Evolutionary conservation across 225 moss, liverwort and hornwort species (phyloP).

Genomic region (Pseudoscleropodium purum): DNA sequence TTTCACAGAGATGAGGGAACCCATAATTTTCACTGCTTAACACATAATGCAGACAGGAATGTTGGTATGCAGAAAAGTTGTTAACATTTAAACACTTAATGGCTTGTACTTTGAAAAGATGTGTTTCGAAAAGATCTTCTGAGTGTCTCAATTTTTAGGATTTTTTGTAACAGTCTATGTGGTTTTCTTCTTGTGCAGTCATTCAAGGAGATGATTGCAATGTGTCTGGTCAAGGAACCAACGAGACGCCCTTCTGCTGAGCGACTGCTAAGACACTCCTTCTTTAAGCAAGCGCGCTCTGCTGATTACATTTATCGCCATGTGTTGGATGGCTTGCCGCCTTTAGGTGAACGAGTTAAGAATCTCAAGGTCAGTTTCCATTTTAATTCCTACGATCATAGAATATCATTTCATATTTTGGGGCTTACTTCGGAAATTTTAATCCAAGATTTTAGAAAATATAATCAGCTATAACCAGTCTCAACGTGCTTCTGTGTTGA

Average conservation of each 20-base stretch:
- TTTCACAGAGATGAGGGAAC: background rate
- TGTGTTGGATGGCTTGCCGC: constrained; percentile 73
- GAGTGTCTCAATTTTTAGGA: background rate
- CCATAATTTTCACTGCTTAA: background rate
- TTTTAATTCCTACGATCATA: background rate
- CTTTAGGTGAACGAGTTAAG: constrained; percentile 67
- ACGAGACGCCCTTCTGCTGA: constrained; percentile 68
- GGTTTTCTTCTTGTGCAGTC: constrained; percentile 20
- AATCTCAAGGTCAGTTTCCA: constrained; percentile 44
- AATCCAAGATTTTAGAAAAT: background rate
- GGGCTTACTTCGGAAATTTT: background rate
- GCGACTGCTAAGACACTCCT: constrained; percentile 73
- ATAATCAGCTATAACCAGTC: background rate
- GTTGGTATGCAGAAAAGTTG: background rate
- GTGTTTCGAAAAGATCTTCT: background rate
- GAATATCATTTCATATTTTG: background rate
- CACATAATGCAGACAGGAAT: no score
- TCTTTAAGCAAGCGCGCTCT: constrained; percentile 72
- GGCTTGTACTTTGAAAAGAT: background rate
- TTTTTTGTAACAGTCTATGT: background rate
- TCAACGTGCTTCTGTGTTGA: background rate
- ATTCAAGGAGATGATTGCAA: constrained; percentile 95
- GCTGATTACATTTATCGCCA: constrained; percentile 59
- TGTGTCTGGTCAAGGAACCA: constrained; percentile 93
- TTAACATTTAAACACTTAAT: background rate